Conservation (phyloP, 176 grass and related monocot genomes). For the Avena sativa region DNA sequence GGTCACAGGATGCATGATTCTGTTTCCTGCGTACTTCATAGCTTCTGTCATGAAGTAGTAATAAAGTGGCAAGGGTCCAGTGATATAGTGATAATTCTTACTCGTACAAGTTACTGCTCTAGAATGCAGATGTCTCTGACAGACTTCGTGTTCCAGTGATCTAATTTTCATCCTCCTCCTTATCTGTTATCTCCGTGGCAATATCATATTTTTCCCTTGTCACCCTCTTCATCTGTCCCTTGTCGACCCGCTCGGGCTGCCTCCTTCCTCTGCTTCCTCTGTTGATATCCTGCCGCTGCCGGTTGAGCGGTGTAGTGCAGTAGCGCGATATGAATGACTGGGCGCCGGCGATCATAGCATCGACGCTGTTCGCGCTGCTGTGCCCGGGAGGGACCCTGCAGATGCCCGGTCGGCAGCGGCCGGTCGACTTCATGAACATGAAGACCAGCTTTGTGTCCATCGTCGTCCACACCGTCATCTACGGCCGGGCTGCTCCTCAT, state of each 20-base stretch:
- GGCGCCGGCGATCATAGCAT: constrained; percentile 81
- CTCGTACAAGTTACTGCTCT: background rate
- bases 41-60: background rate
- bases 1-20: background rate
- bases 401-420: constrained; percentile 61
- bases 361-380: constrained; percentile 86
- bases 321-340: constrained; percentile 65
- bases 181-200: background rate
- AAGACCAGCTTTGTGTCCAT: no score
- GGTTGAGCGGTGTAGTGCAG: background rate
- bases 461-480: no score
- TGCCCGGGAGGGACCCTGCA: constrained; percentile 78
- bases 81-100: background rate
- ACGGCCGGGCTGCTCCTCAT: constrained; percentile 37
- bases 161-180: background rate
- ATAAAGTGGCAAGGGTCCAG: constrained; percentile 1
- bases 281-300: background rate
- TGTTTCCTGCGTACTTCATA: background rate
- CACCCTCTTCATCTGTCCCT: background rate
- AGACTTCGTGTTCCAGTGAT: background rate
- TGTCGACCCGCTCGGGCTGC: background rate
- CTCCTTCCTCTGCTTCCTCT: background rate
- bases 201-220: constrained; percentile 14
- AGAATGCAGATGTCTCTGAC: background rate
- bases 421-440: no score